These are phyloP conservation scores for Castanospermum australe DNA, from an alignment of 306 rosid genomes.

Conservation along the genomic window DNA sequence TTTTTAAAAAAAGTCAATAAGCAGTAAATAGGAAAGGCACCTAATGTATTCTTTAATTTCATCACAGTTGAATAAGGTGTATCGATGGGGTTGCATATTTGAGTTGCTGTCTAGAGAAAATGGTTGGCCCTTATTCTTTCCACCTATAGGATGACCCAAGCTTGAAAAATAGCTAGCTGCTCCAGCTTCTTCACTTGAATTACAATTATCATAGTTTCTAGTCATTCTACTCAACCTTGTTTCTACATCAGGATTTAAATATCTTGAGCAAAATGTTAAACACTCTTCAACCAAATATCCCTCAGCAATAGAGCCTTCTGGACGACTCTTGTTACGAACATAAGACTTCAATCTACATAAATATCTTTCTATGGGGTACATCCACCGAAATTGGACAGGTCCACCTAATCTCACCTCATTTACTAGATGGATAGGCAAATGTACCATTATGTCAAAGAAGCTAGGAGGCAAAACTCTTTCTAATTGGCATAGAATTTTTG, in stretches of 20 bases:
- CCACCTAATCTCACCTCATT: neutral
- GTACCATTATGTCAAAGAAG: neutral
- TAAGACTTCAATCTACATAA: neutral
- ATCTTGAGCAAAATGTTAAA: no score
- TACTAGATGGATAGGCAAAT: neutral
- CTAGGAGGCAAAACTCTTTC: neutral
- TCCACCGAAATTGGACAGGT: neutral
- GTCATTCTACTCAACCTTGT: neutral
- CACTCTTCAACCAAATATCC: no score
- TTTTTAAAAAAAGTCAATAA: no score
- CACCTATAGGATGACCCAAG: neutral
- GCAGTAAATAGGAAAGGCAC: no score
- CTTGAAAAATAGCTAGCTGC: neutral
- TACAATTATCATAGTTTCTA: neutral
- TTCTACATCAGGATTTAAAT: neutral
- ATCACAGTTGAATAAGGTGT: neutral
- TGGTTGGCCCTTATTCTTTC: neutral
- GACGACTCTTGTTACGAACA: neutral
- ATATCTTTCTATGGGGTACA: neutral
- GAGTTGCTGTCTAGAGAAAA: neutral
- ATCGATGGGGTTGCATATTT: neutral
- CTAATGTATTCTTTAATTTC: neutral
- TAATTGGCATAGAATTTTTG: neutral
- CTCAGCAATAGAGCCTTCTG: neutral
- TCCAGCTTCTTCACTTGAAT: neutral